These are phyloP conservation scores for Polyporus arcularius DNA, from an alignment of 768 basidiomycete species.

Conservation along the genomic window DNA sequence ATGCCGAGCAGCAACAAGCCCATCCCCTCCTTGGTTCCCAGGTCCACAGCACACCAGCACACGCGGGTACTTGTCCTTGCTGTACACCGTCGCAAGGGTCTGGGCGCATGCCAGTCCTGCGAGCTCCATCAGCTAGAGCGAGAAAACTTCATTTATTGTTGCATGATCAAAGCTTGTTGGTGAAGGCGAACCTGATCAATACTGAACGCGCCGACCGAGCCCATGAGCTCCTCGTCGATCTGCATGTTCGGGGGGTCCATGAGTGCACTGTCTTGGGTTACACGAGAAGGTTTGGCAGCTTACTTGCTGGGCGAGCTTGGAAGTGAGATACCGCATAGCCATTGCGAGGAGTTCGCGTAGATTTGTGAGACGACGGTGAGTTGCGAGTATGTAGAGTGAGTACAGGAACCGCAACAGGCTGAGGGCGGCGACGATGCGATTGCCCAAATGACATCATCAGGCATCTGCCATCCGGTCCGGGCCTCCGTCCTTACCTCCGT, in stretches of 20 bases:
- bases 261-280: constrained; percentile 2
- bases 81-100: constrained; percentile 77
- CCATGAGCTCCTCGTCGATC: constrained; percentile 97
- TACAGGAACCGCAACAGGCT: no score
- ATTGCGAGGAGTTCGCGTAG: constrained; percentile 35
- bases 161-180: not conserved
- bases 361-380: constrained; percentile 1
- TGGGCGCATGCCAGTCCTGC: constrained; percentile 95
- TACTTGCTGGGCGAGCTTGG: constrained; percentile 78
- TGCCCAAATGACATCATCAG: not conserved
- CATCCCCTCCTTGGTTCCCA: constrained; percentile 98
- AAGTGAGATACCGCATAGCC: constrained; percentile 67
- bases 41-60: constrained; percentile 97
- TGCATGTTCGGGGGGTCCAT: constrained; percentile 28
- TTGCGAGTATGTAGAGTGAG: not conserved
- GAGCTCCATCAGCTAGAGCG: constrained; percentile 85
- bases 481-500: not conserved
- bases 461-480: not conserved
- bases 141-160: no score
- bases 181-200: constrained; percentile 73
- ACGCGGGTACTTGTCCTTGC: constrained; percentile 61
- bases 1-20: constrained; percentile 94
- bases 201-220: constrained; percentile 84
- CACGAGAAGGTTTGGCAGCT: not conserved
- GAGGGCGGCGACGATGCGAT: no score